phyloP scores from a whole-genome alignment of 371 early-diverging fungal species.

The Actinomortierella ambigua region DNA sequence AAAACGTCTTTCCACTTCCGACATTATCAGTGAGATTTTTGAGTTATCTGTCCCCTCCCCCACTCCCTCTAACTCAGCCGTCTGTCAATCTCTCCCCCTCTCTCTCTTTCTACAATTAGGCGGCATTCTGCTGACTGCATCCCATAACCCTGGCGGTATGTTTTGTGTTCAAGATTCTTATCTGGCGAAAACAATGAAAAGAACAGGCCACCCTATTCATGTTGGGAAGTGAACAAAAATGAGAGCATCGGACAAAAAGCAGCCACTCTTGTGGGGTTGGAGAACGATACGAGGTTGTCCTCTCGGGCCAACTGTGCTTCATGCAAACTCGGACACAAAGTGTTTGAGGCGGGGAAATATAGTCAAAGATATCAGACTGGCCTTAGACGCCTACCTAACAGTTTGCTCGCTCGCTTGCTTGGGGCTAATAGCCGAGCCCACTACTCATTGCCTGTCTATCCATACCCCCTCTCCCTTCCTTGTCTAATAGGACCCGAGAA shows the following conservation, averaged over 20 bases:
- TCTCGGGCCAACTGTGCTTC: no score
- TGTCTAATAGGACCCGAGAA: constrained; percentile 74
- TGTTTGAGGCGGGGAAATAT: no score
- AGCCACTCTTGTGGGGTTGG: no score
- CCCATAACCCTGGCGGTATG: constrained; percentile 95
- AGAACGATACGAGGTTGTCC: no score
- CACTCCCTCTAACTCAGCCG: no score
- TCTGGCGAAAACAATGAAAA: not conserved
- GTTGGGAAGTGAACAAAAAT: constrained; percentile 4
- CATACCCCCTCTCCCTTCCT: not conserved
- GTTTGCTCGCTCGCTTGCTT: not conserved
- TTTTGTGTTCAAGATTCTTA: not conserved
- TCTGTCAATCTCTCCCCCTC: no score
- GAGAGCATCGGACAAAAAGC: not conserved
- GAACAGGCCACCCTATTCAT: no score
- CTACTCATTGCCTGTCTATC: not conserved
- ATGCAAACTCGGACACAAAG: no score
- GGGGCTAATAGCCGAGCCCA: not conserved
- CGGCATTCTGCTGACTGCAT: constrained; percentile 95
- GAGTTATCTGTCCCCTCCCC: not conserved
- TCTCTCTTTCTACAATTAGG: constrained; percentile 45
- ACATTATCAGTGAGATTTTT: not conserved
- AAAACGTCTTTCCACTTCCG: no score
- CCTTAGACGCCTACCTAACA: not conserved
- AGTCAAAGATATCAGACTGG: no score